Percentiles rank a stretch among this genome's conserved stretches.
Conservation (phyloP, 331 rosid species). For the Malus hybrid region DNA sequence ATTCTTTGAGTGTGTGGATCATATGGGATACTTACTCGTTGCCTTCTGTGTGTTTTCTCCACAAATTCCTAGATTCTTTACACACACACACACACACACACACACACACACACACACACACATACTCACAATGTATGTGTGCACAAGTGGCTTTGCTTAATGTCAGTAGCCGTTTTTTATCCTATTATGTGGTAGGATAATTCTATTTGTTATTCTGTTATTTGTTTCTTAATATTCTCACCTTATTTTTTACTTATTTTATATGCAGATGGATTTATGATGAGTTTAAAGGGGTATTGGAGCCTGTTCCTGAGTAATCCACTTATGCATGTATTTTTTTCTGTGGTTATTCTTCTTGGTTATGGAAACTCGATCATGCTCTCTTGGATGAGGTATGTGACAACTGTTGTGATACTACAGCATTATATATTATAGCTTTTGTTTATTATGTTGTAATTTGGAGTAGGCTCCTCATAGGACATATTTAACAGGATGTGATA, state of each 20-base stretch:
- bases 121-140: neutral
- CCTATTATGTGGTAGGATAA: neutral
- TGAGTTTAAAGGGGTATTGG: slow-evolving; percentile 55
- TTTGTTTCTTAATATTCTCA: neutral
- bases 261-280: slow-evolving; percentile 83
- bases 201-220: neutral
- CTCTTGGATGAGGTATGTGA: neutral
- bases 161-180: neutral
- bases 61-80: neutral
- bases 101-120: accelerated
- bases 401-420: neutral
- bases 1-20: neutral
- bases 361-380: neutral
- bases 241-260: neutral
- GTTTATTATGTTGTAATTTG: neutral
- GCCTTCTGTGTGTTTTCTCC: neutral
- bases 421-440: neutral
- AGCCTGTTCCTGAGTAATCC: slow-evolving; percentile 54
- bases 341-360: slow-evolving; percentile 1
- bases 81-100: accelerated
- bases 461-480: neutral
- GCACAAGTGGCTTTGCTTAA: neutral
- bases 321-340: neutral
- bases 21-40: neutral
- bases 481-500: neutral